Base-by-base conservation (phyloP, 2,329 filamentous ascomycete genomes). In the Cyphellophora europaea region DNA sequence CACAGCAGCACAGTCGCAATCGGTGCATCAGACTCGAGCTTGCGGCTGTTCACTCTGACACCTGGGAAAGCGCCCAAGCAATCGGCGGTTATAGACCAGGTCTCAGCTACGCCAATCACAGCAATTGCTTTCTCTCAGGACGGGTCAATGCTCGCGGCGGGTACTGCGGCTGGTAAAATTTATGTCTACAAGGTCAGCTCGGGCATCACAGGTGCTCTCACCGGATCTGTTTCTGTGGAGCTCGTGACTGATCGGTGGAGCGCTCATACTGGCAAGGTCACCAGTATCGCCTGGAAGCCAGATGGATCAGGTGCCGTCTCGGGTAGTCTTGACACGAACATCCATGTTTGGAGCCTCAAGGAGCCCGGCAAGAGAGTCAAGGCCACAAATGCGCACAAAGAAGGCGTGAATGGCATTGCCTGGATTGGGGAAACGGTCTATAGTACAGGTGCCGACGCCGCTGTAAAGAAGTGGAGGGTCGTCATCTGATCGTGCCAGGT, bases 301-400 rank as follows among this genome's bases (percentile, higher is more conserved):
- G 73, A 74, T 12, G 82, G 81, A 10, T 81, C 79, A 14, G 82
- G 87, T 54, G 79, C 88, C 3, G 85, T 77, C 13, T 93, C 83
- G 55, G 89, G 88, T 10, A 81, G 77, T 30, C 64, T 98, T 32
- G 91, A 98, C 56, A 95, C 89, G 0, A 87, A 93, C 52, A 73
- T 98, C 13, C 88, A 85, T 55, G 78, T 94, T 18, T 98, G 91
- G 86, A 94, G 85, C 56, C 60, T 95, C 37, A 64, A 67, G 28
- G 83, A 85, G 54, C 89, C 89, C 1, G 87, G 85, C 2, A 83
- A 83, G 59, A 74, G 89, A 48, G 74, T 93, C 48, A 89, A 91
- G 65, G 80, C 78, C 11, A 63, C 77, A 14, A 93, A 94, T 53
- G 87, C 89, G 32, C 91, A 98, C 64, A 95, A 95, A 63, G 91